These are phyloP conservation scores for Monosporascus sp. DNA, from an alignment of 2,329 filamentous ascomycete species.

Conservation along the genomic window DNA sequence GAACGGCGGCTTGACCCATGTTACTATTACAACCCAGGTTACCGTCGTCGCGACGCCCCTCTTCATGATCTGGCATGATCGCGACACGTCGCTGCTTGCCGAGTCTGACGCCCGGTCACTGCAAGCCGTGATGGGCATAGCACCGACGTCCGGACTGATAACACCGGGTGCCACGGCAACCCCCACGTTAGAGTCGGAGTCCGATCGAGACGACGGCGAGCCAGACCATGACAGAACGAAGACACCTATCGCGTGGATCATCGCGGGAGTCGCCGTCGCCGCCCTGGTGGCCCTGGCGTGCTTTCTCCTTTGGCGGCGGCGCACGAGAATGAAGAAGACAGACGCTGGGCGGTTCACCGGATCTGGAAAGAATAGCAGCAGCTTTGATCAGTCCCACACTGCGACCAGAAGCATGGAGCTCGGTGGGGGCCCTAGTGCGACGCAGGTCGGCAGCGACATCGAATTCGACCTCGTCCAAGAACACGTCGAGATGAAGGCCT, in stretches of 20 bases:
- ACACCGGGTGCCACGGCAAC: neutral
- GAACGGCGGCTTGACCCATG: neutral
- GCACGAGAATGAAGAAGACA: no score
- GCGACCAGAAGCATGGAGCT: no score
- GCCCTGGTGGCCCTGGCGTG: no score
- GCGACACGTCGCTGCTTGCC: neutral
- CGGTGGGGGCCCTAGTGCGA: neutral
- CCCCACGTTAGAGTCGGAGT: neutral
- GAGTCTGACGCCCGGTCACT: neutral
- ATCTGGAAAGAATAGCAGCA: no score
- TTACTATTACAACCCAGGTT: neutral
- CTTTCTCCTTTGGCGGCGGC: no score
- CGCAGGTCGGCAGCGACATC: neutral
- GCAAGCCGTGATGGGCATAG: neutral
- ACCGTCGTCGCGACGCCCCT: neutral
- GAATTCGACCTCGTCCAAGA: neutral
- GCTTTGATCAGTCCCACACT: no score
- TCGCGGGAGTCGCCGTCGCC: no score
- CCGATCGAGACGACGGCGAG: neutral
- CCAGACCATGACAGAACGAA: no score
- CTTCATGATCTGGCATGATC: neutral
- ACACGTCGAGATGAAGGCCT: neutral
- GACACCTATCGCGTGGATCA: no score
- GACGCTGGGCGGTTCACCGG: no score
- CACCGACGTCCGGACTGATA: neutral